A percentile compares a stretch with the other conserved stretches of the same genome.
These are phyloP conservation scores for Paratinospora sagittata DNA, from an alignment of 164 flowering plant genomes.

Conservation along the genomic window DNA sequence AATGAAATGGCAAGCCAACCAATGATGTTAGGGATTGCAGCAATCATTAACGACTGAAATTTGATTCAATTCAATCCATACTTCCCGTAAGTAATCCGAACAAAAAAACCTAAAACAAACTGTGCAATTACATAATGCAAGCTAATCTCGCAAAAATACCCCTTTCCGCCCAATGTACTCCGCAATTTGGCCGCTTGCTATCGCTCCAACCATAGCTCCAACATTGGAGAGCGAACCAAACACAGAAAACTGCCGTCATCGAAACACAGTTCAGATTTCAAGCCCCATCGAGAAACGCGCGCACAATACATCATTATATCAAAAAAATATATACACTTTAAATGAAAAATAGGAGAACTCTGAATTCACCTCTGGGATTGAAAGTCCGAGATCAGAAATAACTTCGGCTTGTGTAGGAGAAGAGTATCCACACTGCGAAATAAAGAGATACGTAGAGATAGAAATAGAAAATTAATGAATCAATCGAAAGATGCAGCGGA, in stretches of 20 bases:
- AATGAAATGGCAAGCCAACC: slow-evolving; percentile 80
- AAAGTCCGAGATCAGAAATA: slow-evolving; percentile 41
- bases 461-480: too few species aligned
- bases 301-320: not conserved
- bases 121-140: not conserved
- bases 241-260: slow-evolving; percentile 39
- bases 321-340: not conserved
- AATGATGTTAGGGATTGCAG: slow-evolving; percentile 72
- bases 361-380: slow-evolving; percentile 46
- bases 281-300: not conserved
- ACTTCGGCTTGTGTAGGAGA: slow-evolving; percentile 59
- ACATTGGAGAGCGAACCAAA: slow-evolving; percentile 69
- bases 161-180: slow-evolving; percentile 70
- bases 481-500: not conserved
- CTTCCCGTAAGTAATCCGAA: not conserved
- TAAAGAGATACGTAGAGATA: not conserved
- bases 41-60: slow-evolving; percentile 66
- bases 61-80: slow-evolving; percentile 6
- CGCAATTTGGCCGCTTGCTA: slow-evolving; percentile 65
- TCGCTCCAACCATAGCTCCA: slow-evolving; percentile 84
- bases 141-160: slow-evolving; percentile 23
- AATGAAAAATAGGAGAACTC: not conserved
- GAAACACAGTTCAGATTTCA: slow-evolving; percentile 3
- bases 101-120: slow-evolving; percentile 2
- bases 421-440: slow-evolving; percentile 55